Base-by-base conservation (phyloP, 2,329 filamentous ascomycete species). In the Myriosclerotinia duriaeana region DNA sequence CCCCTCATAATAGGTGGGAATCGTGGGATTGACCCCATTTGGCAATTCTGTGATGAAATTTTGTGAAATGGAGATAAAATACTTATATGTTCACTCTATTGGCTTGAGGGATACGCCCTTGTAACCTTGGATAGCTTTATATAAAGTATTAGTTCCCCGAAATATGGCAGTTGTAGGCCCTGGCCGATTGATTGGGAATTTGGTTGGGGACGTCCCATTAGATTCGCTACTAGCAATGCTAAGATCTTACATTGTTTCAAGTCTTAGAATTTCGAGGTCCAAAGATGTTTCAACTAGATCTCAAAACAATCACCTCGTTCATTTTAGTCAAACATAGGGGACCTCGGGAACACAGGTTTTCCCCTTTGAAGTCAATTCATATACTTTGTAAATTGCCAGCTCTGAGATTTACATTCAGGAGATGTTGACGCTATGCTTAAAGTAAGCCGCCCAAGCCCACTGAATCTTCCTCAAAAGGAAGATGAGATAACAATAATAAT, bases 401-500 rank as follows among this genome's bases (percentile, higher is more conserved):
- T 36, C 48, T 26, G 38, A 55, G 65, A 62, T 66, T 68, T 69
- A 69, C 68, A 68, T 66, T 68, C 48, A 38, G 50, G 59, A 61
- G 48, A 64, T 68, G 22, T 38, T 58, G 54, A 66, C 60, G 63
- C 58, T 64, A 62, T 66, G 48, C 53, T 62, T 64, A 15, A 42
- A 56, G 40, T 40, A 66, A 61, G 56, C 66, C 46, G 38, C 22
- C 52, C n/a, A 53, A 54, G n/a, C n/a, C 20, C 34, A 17, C 30
- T 34, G 34, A 26, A 15, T 61, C 20, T 52, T 36, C 50, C 38
- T 34, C 20, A 15, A 34, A 22, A 50, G 34, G 64, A 61, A 53
- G 50, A 40, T 53, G 53, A 44, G 36, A 68, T 66, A 56, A 59
- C 50, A 44, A 48, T 55, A 40, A 50, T 38, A 61, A 50, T 50